phyloP scores from a whole-genome alignment of 257 asterid species.

The Rubia yunnanensis region DNA sequence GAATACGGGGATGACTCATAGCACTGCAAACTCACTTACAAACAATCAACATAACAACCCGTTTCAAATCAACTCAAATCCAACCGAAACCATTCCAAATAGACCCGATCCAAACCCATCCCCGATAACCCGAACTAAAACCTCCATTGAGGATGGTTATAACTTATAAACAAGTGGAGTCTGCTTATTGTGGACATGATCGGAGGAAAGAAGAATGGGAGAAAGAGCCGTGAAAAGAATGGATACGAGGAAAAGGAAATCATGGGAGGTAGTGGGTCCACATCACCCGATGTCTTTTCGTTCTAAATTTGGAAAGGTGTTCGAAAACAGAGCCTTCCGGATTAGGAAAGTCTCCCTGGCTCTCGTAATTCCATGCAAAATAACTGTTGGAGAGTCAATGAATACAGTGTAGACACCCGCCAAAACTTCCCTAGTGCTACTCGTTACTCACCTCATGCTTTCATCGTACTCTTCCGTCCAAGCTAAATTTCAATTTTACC shows the following conservation, averaged over 20 bases:
- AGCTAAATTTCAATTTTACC: too few relatives aligned
- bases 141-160: too few relatives aligned
- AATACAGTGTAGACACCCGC: neutral
- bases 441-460: constrained; percentile 19
- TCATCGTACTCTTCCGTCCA: neutral
- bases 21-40: too few relatives aligned
- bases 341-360: constrained; percentile 28
- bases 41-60: too few relatives aligned
- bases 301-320: constrained; percentile 13
- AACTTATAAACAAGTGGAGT: too few relatives aligned
- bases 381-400: constrained; percentile 20
- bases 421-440: constrained; percentile 13
- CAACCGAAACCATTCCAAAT: too few relatives aligned
- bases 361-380: constrained; percentile 15
- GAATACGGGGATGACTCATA: too few relatives aligned
- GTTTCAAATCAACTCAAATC: too few relatives aligned
- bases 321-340: constrained; percentile 22
- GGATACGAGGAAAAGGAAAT: neutral
- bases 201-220: neutral
- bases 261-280: constrained; percentile 40
- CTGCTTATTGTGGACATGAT: too few relatives aligned
- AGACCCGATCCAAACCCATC: too few relatives aligned
- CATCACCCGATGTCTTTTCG: constrained; percentile 16
- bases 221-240: neutral
- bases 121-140: too few relatives aligned